These are phyloP conservation scores for Apiotrichum brassicae DNA, from an alignment of 1,284 basidiomycete species.

Conservation along the genomic window DNA sequence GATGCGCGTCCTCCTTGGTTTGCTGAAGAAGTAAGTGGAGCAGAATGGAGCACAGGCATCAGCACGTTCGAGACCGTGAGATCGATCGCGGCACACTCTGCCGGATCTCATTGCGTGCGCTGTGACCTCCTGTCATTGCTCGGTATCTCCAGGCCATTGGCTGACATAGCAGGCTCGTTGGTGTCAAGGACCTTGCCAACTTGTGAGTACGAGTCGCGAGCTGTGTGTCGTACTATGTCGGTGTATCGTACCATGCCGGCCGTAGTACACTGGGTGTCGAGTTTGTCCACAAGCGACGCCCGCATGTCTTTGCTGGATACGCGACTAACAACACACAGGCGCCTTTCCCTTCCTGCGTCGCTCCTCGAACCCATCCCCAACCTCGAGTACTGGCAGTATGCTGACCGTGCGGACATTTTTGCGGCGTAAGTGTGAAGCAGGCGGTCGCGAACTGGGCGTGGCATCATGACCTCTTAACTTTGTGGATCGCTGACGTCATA, in stretches of 20 bases:
- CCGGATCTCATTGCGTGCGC: no score
- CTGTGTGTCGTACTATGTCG: no score
- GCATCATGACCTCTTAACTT: no score
- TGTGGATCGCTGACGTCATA: conserved; percentile 32
- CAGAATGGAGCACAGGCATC: no score
- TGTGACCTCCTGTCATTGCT: no score
- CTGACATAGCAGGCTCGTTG: conserved; percentile 32
- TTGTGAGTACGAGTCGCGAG: conserved; percentile 56
- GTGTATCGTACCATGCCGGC: no score
- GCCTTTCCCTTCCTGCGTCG: conserved; percentile 80
- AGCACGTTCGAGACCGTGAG: neutral
- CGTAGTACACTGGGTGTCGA: no score
- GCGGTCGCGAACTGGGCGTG: no score
- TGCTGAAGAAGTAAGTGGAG: conserved; percentile 73
- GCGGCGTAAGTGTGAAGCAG: conserved; percentile 73
- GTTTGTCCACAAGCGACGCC: no score
- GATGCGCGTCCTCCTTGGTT: conserved; percentile 79
- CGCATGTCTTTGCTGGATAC: no score
- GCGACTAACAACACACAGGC: conserved; percentile 53
- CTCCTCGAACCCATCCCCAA: conserved; percentile 86
- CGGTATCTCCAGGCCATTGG: no score
- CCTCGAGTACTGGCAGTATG: conserved; percentile 91
- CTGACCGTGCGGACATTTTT: conserved; percentile 88
- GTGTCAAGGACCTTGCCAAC: conserved; percentile 84
- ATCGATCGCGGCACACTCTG: no score